phyloP scores from a whole-genome alignment of 306 rosid genomes.

The Pterocarpus santalinus region DNA sequence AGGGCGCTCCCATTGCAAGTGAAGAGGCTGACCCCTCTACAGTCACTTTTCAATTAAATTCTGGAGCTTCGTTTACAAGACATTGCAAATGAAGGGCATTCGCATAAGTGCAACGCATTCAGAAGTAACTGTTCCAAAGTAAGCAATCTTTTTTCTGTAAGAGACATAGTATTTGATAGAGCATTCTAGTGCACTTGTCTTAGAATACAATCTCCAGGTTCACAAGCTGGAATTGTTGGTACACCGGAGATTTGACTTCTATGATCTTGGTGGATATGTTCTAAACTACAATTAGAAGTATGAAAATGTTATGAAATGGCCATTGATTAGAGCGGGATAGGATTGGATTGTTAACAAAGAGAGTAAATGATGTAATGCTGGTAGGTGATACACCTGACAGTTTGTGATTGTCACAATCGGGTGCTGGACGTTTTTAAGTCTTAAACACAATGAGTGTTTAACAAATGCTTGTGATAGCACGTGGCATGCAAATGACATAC shows the following conservation, averaged over 20 bases:
- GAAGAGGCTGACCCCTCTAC: slow-evolving; percentile 54
- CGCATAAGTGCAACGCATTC: slow-evolving; percentile 58
- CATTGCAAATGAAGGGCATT: slow-evolving; percentile 65
- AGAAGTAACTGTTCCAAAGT: slow-evolving; percentile 75
- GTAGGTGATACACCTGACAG: not conserved
- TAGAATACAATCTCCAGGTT: slow-evolving; percentile 27
- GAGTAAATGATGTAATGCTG: slow-evolving; percentile 26
- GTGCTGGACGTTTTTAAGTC: too few species aligned
- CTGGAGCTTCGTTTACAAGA: slow-evolving; percentile 62
- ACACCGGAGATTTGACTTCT: not conserved
- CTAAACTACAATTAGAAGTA: slow-evolving; percentile 17
- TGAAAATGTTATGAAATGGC: slow-evolving; percentile 42
- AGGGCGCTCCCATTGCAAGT: slow-evolving; percentile 59
- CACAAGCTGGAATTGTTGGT: slow-evolving; percentile 18
- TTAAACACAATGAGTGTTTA: not conserved
- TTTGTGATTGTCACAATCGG: too few species aligned
- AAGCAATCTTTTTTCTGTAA: slow-evolving; percentile 57
- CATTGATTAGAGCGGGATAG: slow-evolving; percentile 42
- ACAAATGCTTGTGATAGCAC: not conserved
- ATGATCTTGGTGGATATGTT: not conserved
- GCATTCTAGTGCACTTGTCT: slow-evolving; percentile 36
- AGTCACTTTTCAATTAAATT: slow-evolving; percentile 54
- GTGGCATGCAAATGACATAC: not conserved
- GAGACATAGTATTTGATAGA: slow-evolving; percentile 44
- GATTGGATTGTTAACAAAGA: slow-evolving; percentile 45